Conservation (phyloP, 805 yeast species). For the Wickerhamomyces alni region DNA sequence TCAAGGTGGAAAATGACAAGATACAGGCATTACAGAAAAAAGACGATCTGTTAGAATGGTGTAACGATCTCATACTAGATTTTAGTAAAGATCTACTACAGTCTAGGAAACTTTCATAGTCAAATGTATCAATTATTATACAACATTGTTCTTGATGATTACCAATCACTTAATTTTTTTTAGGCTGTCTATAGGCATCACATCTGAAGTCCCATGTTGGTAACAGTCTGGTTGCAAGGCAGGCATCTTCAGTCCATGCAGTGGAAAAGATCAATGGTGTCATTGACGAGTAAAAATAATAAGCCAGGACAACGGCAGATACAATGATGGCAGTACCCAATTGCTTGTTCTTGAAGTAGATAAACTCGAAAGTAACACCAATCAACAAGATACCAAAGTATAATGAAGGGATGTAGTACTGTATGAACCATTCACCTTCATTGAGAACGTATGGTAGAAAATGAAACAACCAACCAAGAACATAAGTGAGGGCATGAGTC, state of each 20-base stretch:
- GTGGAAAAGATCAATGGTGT: slow-evolving; percentile 44
- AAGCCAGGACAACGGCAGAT: slow-evolving; percentile 12
- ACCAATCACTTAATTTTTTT: slow-evolving; percentile 1
- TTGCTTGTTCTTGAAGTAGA: slow-evolving; percentile 23
- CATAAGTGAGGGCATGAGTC: slow-evolving; percentile 21
- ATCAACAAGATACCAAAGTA: slow-evolving; percentile 41
- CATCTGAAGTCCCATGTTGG: slow-evolving; percentile 41
- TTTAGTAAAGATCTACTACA: slow-evolving; percentile 32
- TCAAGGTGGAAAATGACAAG: slow-evolving; percentile 53
- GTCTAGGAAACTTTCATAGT: slow-evolving; percentile 20
- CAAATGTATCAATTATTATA: neutral
- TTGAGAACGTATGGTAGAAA: slow-evolving; percentile 45
- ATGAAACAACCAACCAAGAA: slow-evolving; percentile 53
- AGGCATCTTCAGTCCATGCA: slow-evolving; percentile 37
- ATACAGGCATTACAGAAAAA: slow-evolving; percentile 54
- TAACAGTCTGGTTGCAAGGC: slow-evolving; percentile 31
- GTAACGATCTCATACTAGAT: slow-evolving; percentile 59
- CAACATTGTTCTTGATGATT: too few species aligned
- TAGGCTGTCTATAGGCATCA: slow-evolving; percentile 16
- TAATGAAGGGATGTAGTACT: slow-evolving; percentile 44
- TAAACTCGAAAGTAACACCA: slow-evolving; percentile 39
- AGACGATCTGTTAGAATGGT: slow-evolving; percentile 52
- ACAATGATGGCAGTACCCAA: slow-evolving; percentile 25
- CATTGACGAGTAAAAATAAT: slow-evolving; percentile 22
- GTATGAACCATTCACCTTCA: slow-evolving; percentile 31